These are phyloP conservation scores for Yarrowia sp. DNA, from an alignment of 805 yeast species.

Conservation along the genomic window DNA sequence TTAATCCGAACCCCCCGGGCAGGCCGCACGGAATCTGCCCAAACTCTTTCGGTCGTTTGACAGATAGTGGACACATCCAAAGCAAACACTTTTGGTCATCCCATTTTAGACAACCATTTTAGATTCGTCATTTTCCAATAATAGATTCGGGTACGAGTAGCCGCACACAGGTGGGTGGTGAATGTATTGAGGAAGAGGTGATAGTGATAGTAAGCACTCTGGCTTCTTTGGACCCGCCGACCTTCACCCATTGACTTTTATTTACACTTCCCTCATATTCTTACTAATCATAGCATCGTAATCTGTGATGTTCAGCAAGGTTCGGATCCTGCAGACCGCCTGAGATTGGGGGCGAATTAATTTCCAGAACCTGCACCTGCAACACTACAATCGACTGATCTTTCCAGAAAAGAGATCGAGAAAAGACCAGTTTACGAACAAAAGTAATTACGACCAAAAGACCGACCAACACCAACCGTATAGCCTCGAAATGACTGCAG, in stretches of 20 bases:
- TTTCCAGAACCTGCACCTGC: slow-evolving; percentile 21
- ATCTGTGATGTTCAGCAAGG: slow-evolving; percentile 25
- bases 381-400: slow-evolving; percentile 1
- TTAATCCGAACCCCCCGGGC: slow-evolving; percentile 20
- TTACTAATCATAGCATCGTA: slow-evolving; percentile 14
- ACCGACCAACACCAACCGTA: too few relatives aligned
- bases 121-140: neutral
- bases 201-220: too few relatives aligned
- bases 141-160: slow-evolving; percentile 12
- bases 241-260: too few relatives aligned
- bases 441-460: too few relatives aligned
- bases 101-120: neutral
- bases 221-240: too few relatives aligned
- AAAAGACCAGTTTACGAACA: too few relatives aligned
- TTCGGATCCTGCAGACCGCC: slow-evolving; percentile 15
- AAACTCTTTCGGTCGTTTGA: slow-evolving; percentile 7
- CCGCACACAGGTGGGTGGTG: slow-evolving; percentile 2
- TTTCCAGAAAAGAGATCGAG: neutral
- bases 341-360: slow-evolving; percentile 28
- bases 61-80: slow-evolving; percentile 4
- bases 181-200: too few relatives aligned
- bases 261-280: too few relatives aligned
- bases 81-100: slow-evolving; percentile 3
- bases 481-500: neutral
- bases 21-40: neutral